Evolutionary conservation across 73 alveolate species (phyloP).

Genomic region (Paramecium pentaurelia): DNA sequence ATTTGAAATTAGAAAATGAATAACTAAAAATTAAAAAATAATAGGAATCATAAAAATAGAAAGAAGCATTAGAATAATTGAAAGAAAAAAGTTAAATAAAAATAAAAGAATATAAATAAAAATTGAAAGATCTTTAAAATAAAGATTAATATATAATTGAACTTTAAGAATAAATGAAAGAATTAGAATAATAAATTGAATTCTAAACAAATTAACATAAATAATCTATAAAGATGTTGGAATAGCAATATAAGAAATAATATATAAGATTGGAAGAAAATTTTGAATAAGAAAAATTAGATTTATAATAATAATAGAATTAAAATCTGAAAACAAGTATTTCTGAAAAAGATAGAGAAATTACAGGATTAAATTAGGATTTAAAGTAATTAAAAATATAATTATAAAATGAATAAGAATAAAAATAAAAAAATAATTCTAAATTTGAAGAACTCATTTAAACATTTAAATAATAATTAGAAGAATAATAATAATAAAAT

Average conservation of each 20-base stretch:
- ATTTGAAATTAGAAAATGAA: not conserved
- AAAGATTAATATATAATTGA: not conserved
- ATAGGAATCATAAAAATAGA: not conserved
- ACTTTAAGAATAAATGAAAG: not conserved
- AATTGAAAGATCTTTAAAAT: not conserved
- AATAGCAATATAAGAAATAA: not conserved
- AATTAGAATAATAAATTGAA: not conserved
- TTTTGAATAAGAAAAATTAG: not conserved
- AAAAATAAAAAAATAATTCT: not conserved
- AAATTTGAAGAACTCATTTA: not conserved
- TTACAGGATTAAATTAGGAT: not conserved
- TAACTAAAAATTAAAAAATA: not conserved
- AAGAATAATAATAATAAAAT: not conserved
- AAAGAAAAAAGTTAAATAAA: not conserved
- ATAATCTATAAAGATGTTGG: not conserved
- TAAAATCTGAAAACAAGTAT: not conserved
- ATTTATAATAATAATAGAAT: not conserved
- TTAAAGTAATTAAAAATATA: not conserved
- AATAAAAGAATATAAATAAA: not conserved
- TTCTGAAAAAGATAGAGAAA: not conserved
- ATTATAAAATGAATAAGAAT: not conserved
- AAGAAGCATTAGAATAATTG: conserved; percentile 17
- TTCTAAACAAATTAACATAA: not conserved
- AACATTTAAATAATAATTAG: not conserved
- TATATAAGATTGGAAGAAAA: not conserved